These are phyloP conservation scores for Pseudoperonospora humuli DNA, from an alignment of 352 stramenopile species.

Conservation along the genomic window DNA sequence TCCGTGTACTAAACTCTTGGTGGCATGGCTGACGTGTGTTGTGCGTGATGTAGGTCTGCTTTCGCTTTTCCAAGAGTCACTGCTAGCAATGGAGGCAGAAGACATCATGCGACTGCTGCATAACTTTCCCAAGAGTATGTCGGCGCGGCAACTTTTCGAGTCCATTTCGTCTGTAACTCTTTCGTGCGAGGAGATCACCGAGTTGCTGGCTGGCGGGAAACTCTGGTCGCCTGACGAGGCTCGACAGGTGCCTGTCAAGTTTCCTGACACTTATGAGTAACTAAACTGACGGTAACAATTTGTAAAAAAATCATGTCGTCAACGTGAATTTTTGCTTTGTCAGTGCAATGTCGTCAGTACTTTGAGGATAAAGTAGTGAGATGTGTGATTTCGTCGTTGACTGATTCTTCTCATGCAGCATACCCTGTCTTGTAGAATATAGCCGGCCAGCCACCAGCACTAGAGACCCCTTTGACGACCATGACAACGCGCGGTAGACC, in stretches of 20 bases:
- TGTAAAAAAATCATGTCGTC: background rate
- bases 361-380: background rate
- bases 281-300: too few species aligned
- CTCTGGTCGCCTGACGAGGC: slow-evolving; percentile 73
- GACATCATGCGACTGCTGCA: slow-evolving; percentile 77
- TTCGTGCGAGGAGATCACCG: slow-evolving; percentile 62
- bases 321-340: slow-evolving; percentile 14
- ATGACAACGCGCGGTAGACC: slow-evolving; percentile 47
- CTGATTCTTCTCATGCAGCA: background rate
- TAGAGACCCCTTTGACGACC: slow-evolving; percentile 1
- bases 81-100: slow-evolving; percentile 67
- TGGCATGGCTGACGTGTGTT: slow-evolving; percentile 1
- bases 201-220: slow-evolving; percentile 52
- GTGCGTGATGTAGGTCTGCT: slow-evolving; percentile 41
- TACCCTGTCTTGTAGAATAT: background rate
- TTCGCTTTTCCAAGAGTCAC: slow-evolving; percentile 54
- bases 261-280: slow-evolving; percentile 68
- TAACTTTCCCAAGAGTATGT: slow-evolving; percentile 56
- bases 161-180: slow-evolving; percentile 58
- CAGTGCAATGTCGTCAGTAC: background rate
- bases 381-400: too few species aligned
- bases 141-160: slow-evolving; percentile 51
- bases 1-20: background rate
- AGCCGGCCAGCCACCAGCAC: background rate
- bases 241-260: slow-evolving; percentile 57